phyloP scores from a whole-genome alignment of 2,329 filamentous ascomycete genomes.

The Epichloe aotearoae region DNA sequence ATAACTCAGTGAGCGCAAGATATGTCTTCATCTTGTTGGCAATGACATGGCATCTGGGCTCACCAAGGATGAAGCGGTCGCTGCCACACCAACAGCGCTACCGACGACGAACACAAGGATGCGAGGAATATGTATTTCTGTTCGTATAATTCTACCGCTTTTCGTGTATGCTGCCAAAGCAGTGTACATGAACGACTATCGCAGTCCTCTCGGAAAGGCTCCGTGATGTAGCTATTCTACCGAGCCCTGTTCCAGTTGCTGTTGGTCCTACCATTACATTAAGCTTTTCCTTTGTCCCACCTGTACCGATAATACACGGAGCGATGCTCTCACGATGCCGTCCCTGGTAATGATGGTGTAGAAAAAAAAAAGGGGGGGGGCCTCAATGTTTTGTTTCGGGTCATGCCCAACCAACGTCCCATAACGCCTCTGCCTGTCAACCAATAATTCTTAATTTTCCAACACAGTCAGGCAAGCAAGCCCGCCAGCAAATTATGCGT shows the following conservation, averaged over 20 bases:
- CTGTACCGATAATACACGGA: not conserved
- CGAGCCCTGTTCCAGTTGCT: not conserved
- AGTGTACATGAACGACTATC: not conserved
- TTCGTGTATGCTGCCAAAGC: not conserved
- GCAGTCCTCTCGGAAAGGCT: not conserved
- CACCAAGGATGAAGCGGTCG: no score
- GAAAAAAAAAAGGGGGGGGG: not conserved
- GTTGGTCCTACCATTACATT: not conserved
- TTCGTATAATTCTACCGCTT: not conserved
- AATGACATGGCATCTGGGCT: no score
- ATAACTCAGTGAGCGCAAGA: no score
- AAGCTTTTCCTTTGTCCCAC: not conserved
- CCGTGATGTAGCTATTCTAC: not conserved
- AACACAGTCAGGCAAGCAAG: not conserved
- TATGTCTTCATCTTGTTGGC: no score
- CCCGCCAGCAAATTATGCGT: not conserved
- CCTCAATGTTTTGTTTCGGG: not conserved
- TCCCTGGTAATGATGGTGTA: not conserved
- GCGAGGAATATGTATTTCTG: no score
- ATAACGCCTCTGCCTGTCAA: slow-evolving; percentile 1
- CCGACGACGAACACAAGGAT: no score
- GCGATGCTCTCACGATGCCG: not conserved
- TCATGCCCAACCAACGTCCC: not conserved
- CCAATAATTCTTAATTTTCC: not conserved
- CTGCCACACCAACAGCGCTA: not conserved